These are phyloP conservation scores for Elaeis guineensis DNA, from an alignment of 176 grass and related monocot species.

Conservation along the genomic window DNA sequence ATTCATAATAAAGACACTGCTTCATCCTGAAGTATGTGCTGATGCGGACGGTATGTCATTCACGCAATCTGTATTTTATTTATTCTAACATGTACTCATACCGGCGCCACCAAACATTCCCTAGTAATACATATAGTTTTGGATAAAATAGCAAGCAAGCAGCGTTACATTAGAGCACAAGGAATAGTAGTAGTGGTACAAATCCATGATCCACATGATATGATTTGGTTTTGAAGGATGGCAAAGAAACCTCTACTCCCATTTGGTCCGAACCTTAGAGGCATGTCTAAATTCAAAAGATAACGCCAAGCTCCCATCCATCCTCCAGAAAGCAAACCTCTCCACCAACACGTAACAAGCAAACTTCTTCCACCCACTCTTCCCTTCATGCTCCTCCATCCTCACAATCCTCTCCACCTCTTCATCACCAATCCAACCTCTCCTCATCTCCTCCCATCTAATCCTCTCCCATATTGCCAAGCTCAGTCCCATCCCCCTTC, in stretches of 20 bases:
- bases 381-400: background rate
- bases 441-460: slow-evolving; percentile 22
- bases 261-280: slow-evolving; percentile 18
- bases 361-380: slow-evolving; percentile 7
- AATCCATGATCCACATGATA: no score
- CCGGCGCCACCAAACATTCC: no score
- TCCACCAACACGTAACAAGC: slow-evolving; percentile 23
- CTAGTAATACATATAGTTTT: no score
- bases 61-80: no score
- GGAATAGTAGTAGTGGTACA: no score
- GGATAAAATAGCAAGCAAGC: no score
- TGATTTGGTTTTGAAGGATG: no score
- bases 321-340: slow-evolving; percentile 30
- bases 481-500: slow-evolving; percentile 16
- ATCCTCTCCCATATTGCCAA: slow-evolving; percentile 40
- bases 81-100: no score
- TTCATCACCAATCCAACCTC: slow-evolving; percentile 27
- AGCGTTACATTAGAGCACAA: no score
- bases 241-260: background rate
- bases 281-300: slow-evolving; percentile 27
- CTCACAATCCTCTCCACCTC: slow-evolving; percentile 1
- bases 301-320: slow-evolving; percentile 23
- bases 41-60: no score
- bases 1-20: no score
- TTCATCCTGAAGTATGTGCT: no score